phyloP scores from a whole-genome alignment of 2,329 filamentous ascomycete genomes.

The Phaeosphaeriaceae sp. region DNA sequence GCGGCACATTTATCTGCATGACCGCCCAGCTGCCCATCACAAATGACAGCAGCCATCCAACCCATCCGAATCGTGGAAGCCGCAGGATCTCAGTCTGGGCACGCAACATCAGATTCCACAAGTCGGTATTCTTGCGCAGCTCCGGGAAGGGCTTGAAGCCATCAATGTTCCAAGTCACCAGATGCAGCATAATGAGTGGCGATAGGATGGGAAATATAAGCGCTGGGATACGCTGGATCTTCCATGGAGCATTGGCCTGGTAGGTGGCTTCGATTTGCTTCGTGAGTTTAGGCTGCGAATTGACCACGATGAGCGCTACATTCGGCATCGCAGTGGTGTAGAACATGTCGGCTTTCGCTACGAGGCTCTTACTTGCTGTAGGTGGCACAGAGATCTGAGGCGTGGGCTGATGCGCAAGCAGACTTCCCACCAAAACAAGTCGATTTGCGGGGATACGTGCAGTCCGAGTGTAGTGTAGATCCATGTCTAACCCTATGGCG shows the following conservation, averaged over 20 bases:
- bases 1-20: constrained; percentile 6
- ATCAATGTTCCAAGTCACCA: constrained; percentile 20
- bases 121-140: constrained; percentile 13
- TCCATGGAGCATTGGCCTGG: constrained; percentile 10
- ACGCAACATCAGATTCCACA: constrained; percentile 22
- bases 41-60: constrained; percentile 23
- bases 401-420: constrained; percentile 31
- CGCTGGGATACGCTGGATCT: constrained; percentile 8
- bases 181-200: constrained; percentile 16
- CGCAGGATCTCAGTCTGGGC: constrained; percentile 24
- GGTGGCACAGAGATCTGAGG: constrained; percentile 16
- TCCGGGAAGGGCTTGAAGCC: constrained; percentile 17
- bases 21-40: constrained; percentile 23
- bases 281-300: constrained; percentile 11
- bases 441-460: constrained; percentile 16
- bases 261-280: constrained; percentile 17
- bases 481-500: constrained; percentile 24
- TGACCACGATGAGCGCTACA: constrained; percentile 14
- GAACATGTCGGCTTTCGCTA: constrained; percentile 21
- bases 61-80: constrained; percentile 26
- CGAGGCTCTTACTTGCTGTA: constrained; percentile 9
- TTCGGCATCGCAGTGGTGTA: constrained; percentile 6
- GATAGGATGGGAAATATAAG: constrained; percentile 5
- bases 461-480: constrained; percentile 19
- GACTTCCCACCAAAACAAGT: constrained; percentile 17